Percentiles rank a stretch among this genome's conserved stretches.
These are phyloP conservation scores for Cucumis melo DNA, from an alignment of 306 rosid genomes.

Conservation along the genomic window DNA sequence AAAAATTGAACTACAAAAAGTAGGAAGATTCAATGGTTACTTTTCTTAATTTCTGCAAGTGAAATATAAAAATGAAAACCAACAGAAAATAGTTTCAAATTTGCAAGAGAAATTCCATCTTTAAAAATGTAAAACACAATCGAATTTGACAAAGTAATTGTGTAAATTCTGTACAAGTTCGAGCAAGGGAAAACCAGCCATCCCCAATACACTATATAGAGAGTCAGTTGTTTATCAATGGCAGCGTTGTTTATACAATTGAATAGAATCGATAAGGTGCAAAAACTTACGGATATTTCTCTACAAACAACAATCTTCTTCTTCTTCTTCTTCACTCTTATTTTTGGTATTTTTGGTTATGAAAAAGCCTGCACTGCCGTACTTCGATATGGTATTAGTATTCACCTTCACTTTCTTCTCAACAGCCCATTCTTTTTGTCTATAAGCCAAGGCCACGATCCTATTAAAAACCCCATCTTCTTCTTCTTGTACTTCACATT, in stretches of 20 bases:
- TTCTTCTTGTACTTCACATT: not conserved
- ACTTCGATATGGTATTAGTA: not conserved
- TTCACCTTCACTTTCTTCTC: not conserved
- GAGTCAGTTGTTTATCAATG: not conserved
- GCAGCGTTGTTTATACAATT: constrained; percentile 3
- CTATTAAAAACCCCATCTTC: not conserved
- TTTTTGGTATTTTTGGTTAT: not conserved
- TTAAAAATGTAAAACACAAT: constrained; percentile 1
- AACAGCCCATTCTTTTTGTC: not conserved
- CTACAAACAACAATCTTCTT: not conserved
- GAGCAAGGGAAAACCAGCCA: constrained; percentile 12
- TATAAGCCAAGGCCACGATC: not conserved
- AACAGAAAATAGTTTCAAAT: not conserved
- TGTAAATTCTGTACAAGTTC: constrained; percentile 31
- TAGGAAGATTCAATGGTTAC: no score
- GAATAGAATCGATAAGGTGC: not conserved
- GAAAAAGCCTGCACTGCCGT: not conserved
- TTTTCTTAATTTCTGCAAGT: not conserved
- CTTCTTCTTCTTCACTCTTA: not conserved
- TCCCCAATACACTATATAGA: not conserved
- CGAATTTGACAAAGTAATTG: constrained; percentile 15
- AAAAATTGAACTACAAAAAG: no score
- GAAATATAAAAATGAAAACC: not conserved
- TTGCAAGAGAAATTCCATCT: not conserved
- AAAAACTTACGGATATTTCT: not conserved